Base-by-base conservation (phyloP, 371 early-diverging fungal genomes). In the Mortierella sp. region DNA sequence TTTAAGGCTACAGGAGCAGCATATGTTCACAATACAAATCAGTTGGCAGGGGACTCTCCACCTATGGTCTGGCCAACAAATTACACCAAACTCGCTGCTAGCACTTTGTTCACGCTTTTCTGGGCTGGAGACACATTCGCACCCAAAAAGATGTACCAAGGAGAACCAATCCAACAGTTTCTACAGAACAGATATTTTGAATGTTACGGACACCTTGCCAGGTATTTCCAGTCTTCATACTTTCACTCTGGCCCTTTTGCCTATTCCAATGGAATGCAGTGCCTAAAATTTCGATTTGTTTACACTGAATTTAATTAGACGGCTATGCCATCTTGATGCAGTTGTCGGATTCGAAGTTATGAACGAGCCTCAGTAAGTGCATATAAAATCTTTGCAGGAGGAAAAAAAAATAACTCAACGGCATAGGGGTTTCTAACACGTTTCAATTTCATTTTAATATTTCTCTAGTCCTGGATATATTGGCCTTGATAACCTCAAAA, bases 1-100 rank as follows among this genome's bases (percentile, higher is more conserved):
- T 93, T 95, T 67, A 89, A 90, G 76, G 87, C 85, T 13, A 89
- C 92, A n/a, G 93, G 90, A 15, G 93, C 94, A 23, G 95, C 95
- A 2, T 88, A 93, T 76, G 89, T 91, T 17, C 95, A 95, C 69
- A 87, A 91, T 54, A 88, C 87, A 31, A 90, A 93, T 72, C 88
- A 88, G 35, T 85, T 86, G 28, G 86, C 87, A 26, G 89, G 88
- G 13, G 89, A 89, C 60, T 87, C 87, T 12, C 86, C 89, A 8
- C 92, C 91, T 23, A 95, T 95, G 95, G 92, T 92, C 34, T 95
- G 95, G 95, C 91, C 94, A 0, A 94, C 95, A n/a, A 95, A 95
- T 69, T 93, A 94, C 71, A 86, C 87, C 45, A 94, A 95, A 69
- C 85, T 94, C 22, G 95, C 93, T 19, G 84, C 88, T 13, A 87